Conservation (phyloP, 1,284 basidiomycete species). For the Pisolithus thermaeus region DNA sequence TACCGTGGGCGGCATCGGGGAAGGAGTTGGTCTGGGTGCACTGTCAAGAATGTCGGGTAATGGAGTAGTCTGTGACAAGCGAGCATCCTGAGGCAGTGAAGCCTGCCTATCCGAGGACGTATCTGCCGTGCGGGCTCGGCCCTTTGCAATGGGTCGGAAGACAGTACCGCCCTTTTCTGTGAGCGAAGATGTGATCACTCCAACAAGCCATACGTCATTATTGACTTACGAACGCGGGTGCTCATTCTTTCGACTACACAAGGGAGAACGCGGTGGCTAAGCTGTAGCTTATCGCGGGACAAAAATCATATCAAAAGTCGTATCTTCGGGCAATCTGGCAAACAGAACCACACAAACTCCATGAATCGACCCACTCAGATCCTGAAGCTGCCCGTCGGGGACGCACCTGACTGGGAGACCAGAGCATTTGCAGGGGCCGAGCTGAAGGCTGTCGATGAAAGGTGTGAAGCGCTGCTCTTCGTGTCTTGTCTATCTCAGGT, state of each 20-base stretch:
- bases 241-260: conserved; percentile 43
- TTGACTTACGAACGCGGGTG: conserved; percentile 67
- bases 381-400: conserved; percentile 48
- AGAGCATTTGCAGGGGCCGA: conserved; percentile 30
- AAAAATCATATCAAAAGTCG: background rate
- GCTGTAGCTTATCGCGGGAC: background rate
- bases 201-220: background rate
- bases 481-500: conserved; percentile 13
- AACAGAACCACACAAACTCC: conserved; percentile 26
- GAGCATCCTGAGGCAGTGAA: conserved; percentile 31
- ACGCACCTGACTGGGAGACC: conserved; percentile 53
- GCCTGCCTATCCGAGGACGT: conserved; percentile 27
- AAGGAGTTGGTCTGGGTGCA: background rate
- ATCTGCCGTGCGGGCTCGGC: conserved; percentile 33
- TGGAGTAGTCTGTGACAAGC: conserved; percentile 7
- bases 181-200: conserved; percentile 3
- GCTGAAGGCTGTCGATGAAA: conserved; percentile 48
- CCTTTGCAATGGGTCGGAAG: conserved; percentile 60
- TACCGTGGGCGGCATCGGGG: conserved; percentile 13
- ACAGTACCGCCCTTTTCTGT: conserved; percentile 67
- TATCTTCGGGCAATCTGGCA: background rate
- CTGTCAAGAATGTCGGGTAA: background rate
- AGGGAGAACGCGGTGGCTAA: too few relatives aligned
- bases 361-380: conserved; percentile 25
- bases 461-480: conserved; percentile 32